Conservation (phyloP, 1,139 yeast genomes). For the Geotrichum phurueaensis region DNA sequence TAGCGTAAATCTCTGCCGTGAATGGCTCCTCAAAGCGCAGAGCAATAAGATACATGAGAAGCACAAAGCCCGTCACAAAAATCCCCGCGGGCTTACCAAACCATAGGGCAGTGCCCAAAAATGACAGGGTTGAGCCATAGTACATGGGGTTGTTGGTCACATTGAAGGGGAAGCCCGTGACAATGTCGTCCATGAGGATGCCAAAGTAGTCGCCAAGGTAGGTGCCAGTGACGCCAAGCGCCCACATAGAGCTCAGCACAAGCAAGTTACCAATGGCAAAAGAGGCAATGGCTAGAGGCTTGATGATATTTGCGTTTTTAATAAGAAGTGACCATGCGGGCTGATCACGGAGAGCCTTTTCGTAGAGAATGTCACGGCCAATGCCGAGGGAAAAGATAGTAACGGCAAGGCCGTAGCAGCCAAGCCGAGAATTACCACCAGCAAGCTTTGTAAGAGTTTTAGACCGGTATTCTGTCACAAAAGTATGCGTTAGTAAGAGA, state of each 20-base stretch:
- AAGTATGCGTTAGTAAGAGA: conserved; percentile 1
- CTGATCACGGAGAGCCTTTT: conserved; percentile 58
- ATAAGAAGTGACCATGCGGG: conserved; percentile 30
- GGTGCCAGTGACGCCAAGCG: conserved; percentile 93
- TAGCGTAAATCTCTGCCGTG: conserved; percentile 80
- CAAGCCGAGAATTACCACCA: conserved; percentile 60
- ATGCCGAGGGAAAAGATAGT: conserved; percentile 82
- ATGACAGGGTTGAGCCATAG: conserved; percentile 82
- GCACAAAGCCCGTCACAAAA: conserved; percentile 63
- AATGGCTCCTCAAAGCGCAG: conserved; percentile 90
- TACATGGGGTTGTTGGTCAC: conserved; percentile 93
- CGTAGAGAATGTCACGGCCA: conserved; percentile 70
- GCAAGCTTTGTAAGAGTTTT: conserved; percentile 67
- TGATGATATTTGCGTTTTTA: conserved; percentile 27
- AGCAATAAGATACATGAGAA: conserved; percentile 77
- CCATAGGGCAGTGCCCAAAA: conserved; percentile 85
- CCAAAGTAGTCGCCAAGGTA: conserved; percentile 97
- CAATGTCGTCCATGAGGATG: conserved; percentile 82
- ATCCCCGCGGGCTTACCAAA: conserved; percentile 88
- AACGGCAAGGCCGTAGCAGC: conserved; percentile 77
- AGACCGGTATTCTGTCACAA: conserved; percentile 55
- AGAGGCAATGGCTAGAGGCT: conserved; percentile 42
- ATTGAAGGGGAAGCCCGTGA: conserved; percentile 91
- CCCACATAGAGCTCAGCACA: conserved; percentile 82
- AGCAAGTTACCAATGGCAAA: conserved; percentile 72